phyloP scores from a whole-genome alignment of 768 basidiomycete genomes.

The Podaxis pistillaris region DNA sequence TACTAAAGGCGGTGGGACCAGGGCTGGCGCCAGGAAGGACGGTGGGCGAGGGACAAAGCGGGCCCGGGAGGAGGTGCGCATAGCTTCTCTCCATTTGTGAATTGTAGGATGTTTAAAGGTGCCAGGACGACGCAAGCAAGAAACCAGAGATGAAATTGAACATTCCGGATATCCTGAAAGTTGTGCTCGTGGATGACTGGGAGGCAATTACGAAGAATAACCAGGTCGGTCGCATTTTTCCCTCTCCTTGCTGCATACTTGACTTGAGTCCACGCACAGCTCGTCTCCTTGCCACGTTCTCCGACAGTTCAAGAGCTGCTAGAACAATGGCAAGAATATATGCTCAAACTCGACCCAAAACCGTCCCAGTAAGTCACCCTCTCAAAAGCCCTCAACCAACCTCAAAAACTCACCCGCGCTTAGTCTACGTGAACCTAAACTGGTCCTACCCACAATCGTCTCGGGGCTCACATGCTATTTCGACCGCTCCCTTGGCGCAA shows the following conservation, averaged over 20 bases:
- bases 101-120: neutral
- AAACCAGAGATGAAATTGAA: constrained; percentile 88
- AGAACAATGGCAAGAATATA: constrained; percentile 70
- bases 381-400: neutral
- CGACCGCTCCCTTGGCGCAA: constrained; percentile 85
- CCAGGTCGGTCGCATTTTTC: constrained; percentile 49
- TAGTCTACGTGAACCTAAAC: constrained; percentile 67
- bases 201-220: constrained; percentile 94
- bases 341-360: constrained; percentile 40
- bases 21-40: constrained; percentile 48
- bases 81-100: constrained; percentile 7
- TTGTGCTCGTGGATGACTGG: constrained; percentile 94
- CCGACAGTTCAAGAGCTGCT: constrained; percentile 80
- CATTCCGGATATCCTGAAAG: constrained; percentile 89
- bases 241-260: neutral
- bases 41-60: constrained; percentile 66
- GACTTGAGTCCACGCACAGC: constrained; percentile 38
- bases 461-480: constrained; percentile 90
- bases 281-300: constrained; percentile 77
- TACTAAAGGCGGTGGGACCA: constrained; percentile 24
- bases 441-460: constrained; percentile 76
- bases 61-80: constrained; percentile 68
- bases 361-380: constrained; percentile 41
- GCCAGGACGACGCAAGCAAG: constrained; percentile 73
- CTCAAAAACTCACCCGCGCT: neutral